Evolutionary conservation across 768 basidiomycete species (phyloP), one percentile per base, ranked within the genome.

Genomic region (Amanita molliuscula): DNA sequence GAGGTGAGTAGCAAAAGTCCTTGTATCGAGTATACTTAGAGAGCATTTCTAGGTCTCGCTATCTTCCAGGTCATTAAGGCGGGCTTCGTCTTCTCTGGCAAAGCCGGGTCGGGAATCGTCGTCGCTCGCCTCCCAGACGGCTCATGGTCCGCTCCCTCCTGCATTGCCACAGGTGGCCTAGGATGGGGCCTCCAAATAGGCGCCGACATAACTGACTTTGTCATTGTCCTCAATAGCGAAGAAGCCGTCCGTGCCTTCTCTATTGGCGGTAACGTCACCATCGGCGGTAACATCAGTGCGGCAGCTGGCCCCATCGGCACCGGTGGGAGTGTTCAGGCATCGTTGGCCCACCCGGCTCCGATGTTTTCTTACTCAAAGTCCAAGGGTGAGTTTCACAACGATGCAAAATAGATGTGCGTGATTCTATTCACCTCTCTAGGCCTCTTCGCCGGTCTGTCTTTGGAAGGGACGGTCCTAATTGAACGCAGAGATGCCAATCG

Each of bases 301-400:
- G 72, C 84, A 0, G 93, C 93, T 6, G 94, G 94, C 1, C 94
- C 94, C 0, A 86, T 97, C 52, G 95, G 94, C 1, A 96, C 95
- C 0, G 94, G 94, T 4, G 95, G 88, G 3, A 86, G 88, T 52
- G 80, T 96, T 0, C 84, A 92, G 58, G 81, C 92, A 1, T 82
- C 80, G 2, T 71, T 95, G 36, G 90, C 92, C 4, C 90, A 94
- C 65, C 95, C 95, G 0, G 83, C 94, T 16, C 93, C 93, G 4
- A 94, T 97, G 89, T 99, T 96, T 67, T 91, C 88, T 54, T 95
- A 96, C 64, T 93, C 90, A 8, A 89, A 93, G 66, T 93, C 90
- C 10, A 94, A 92, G 69, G 92, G 91, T 90, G 57, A 51, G 77
- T 61, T 16, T 0, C 33, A 44, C 18, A 20, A 13, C 11, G 13